Evolutionary conservation across 108 stramenopile species (phyloP).

Genomic region (Cyclotella sp.): DNA sequence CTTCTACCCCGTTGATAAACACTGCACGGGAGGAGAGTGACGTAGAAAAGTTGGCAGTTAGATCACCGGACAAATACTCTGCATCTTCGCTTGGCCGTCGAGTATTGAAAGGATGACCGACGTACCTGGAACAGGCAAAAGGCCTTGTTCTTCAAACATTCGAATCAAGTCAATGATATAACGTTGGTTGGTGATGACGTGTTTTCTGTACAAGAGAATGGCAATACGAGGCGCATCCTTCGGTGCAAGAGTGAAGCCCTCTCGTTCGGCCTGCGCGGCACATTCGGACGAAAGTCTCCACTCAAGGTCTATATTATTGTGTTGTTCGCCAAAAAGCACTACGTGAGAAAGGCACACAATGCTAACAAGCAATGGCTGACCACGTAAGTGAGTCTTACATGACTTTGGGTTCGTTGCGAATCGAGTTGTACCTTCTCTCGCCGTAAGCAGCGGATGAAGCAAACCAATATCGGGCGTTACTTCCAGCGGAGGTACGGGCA

Average conservation of each 20-base stretch:
- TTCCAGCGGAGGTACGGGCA: slow-evolving; percentile 53
- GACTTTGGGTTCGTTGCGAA: slow-evolving; percentile 35
- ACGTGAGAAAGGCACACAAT: not conserved
- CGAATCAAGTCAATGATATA: slow-evolving; percentile 78
- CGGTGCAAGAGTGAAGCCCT: slow-evolving; percentile 54
- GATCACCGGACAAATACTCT: too few species aligned
- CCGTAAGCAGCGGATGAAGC: slow-evolving; percentile 65
- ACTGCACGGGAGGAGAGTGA: slow-evolving; percentile 38
- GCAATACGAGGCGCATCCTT: slow-evolving; percentile 70
- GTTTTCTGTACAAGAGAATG: slow-evolving; percentile 83
- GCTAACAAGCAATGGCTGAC: not conserved
- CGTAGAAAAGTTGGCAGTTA: too few species aligned
- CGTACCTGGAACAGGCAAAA: slow-evolving; percentile 66
- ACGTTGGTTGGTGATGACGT: slow-evolving; percentile 83
- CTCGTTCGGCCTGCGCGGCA: slow-evolving; percentile 31
- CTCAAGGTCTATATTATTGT: slow-evolving; percentile 54
- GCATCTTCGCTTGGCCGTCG: too few species aligned
- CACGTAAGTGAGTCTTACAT: slow-evolving; percentile 3
- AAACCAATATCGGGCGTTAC: slow-evolving; percentile 86
- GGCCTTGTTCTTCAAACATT: slow-evolving; percentile 68
- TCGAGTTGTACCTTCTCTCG: not conserved
- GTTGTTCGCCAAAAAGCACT: slow-evolving; percentile 6
- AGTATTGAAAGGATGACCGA: too few species aligned
- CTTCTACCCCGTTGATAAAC: slow-evolving; percentile 93
- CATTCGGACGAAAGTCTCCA: slow-evolving; percentile 71